Conservation (phyloP, 768 basidiomycete genomes). For the Mycena pura region DNA sequence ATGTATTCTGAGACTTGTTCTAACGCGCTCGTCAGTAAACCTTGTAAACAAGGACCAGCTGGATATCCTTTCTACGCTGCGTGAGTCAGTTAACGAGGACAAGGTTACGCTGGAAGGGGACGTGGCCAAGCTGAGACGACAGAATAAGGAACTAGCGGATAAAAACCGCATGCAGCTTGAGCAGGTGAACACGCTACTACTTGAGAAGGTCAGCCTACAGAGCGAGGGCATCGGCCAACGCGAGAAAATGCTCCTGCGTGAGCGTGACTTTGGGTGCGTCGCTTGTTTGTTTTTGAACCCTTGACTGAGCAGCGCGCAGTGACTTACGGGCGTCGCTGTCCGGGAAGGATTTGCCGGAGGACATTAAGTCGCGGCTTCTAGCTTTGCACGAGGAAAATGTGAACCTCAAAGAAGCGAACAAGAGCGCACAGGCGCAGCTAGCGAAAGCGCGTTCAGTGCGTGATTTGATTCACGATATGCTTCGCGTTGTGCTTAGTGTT, state of each 20-base stretch:
- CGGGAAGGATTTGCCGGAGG: conserved; percentile 83
- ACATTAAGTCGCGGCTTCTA: conserved; percentile 77
- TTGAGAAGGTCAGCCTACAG: conserved; percentile 92
- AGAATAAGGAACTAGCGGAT: conserved; percentile 75
- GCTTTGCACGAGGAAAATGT: conserved; percentile 81
- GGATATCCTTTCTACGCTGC: conserved; percentile 83
- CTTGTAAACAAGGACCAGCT: conserved; percentile 94
- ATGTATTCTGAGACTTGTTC: conserved; percentile 9
- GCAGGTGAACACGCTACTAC: conserved; percentile 81
- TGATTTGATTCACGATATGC: not conserved
- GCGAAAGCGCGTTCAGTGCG: conserved; percentile 77
- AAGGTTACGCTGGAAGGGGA: conserved; percentile 78
- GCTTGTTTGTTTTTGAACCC: not conserved
- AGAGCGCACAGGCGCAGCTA: conserved; percentile 77
- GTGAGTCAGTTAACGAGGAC: conserved; percentile 90
- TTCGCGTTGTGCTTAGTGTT: not conserved
- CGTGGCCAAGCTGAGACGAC: conserved; percentile 64
- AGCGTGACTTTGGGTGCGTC: conserved; percentile 80
- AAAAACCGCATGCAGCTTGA: conserved; percentile 93
- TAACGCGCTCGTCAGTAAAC: conserved; percentile 60
- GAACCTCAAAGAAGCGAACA: conserved; percentile 71
- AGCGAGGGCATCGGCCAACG: conserved; percentile 89
- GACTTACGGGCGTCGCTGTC: conserved; percentile 80
- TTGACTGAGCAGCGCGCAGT: conserved; percentile 42
- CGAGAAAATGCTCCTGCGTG: conserved; percentile 85